Conservation (phyloP, 2,329 filamentous ascomycete species). For the Diaporthe sp. region DNA sequence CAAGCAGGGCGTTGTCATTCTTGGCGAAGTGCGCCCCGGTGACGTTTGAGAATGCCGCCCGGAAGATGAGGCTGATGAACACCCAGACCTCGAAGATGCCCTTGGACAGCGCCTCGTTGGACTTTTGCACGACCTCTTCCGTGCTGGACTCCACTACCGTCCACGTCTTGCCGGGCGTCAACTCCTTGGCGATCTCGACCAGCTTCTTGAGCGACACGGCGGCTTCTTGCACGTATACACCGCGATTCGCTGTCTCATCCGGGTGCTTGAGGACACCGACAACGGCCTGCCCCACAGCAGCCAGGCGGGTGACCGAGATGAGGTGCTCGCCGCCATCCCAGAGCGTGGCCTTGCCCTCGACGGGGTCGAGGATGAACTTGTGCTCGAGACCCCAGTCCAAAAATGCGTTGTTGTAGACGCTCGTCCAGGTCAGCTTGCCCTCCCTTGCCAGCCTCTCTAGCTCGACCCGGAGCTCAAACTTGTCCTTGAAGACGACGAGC, state of each 20-base stretch:
- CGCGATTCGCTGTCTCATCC: constrained; percentile 63
- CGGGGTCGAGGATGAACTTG: constrained; percentile 56
- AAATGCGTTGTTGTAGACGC: constrained; percentile 64
- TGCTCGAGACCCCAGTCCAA: constrained; percentile 65
- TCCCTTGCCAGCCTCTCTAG: constrained; percentile 53
- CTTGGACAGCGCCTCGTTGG: constrained; percentile 16
- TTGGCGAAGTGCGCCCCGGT: constrained; percentile 4
- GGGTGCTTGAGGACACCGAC: constrained; percentile 59
- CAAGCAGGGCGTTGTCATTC: constrained; percentile 30
- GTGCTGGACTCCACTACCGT: constrained; percentile 13
- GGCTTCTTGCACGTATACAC: constrained; percentile 55
- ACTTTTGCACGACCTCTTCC: constrained; percentile 7
- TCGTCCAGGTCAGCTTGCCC: constrained; percentile 63
- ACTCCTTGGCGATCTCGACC: constrained; percentile 21
- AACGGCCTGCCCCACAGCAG: constrained; percentile 57
- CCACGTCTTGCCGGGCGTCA: constrained; percentile 25
- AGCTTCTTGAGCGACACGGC: constrained; percentile 27
- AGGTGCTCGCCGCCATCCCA: constrained; percentile 60
- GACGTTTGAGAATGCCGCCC: constrained; percentile 9
- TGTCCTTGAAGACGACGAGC: constrained; percentile 63
- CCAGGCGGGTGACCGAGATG: constrained; percentile 60
- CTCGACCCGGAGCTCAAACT: constrained; percentile 54
- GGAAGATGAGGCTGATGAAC: not conserved
- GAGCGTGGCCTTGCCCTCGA: constrained; percentile 52
- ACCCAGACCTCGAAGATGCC: not conserved